Evolutionary conservation across 2,329 filamentous ascomycete genomes (phyloP).

Genomic region (Bipolaris victoriae): DNA sequence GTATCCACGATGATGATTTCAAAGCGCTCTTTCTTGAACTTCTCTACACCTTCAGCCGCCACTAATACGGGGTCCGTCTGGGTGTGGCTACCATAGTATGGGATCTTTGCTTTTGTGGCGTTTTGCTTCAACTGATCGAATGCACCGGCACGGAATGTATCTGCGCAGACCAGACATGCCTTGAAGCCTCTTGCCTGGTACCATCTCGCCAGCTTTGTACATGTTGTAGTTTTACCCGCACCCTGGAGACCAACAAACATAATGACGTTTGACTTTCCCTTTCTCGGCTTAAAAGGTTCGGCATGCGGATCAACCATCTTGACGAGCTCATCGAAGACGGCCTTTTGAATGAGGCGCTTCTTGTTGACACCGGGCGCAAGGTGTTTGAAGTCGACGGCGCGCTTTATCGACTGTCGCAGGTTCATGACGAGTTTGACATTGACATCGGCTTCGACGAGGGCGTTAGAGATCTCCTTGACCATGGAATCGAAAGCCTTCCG

Average conservation of each 20-base stretch:
- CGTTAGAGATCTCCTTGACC: conserved; percentile 97
- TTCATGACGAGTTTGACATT: conserved; percentile 92
- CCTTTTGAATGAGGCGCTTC: conserved; percentile 96
- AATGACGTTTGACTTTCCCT: conserved; percentile 94
- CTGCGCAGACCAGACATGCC: conserved; percentile 91
- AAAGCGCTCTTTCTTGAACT: conserved; percentile 98
- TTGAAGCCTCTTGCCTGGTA: conserved; percentile 94
- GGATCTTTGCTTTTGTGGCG: conserved; percentile 97
- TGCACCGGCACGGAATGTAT: conserved; percentile 97
- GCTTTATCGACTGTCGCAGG: conserved; percentile 90
- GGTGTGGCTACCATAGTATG: conserved; percentile 95
- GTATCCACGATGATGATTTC: conserved; percentile 99
- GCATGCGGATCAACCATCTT: conserved; percentile 94
- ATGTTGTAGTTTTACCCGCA: conserved; percentile 96
- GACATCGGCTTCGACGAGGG: conserved; percentile 94
- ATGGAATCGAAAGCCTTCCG: conserved; percentile 89
- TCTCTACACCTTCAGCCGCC: conserved; percentile 92
- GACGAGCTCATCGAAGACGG: conserved; percentile 96
- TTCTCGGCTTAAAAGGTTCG: conserved; percentile 95
- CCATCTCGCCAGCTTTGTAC: conserved; percentile 93
- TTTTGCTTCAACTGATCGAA: conserved; percentile 99
- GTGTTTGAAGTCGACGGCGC: conserved; percentile 92
- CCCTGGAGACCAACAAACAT: conserved; percentile 99
- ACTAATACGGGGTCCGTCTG: conserved; percentile 95
- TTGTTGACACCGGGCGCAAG: conserved; percentile 92